Percentiles rank a stretch among this genome's conserved stretches.
phyloP scores from a whole-genome alignment of 106 monocot species.

The Ottelia alismoides region DNA sequence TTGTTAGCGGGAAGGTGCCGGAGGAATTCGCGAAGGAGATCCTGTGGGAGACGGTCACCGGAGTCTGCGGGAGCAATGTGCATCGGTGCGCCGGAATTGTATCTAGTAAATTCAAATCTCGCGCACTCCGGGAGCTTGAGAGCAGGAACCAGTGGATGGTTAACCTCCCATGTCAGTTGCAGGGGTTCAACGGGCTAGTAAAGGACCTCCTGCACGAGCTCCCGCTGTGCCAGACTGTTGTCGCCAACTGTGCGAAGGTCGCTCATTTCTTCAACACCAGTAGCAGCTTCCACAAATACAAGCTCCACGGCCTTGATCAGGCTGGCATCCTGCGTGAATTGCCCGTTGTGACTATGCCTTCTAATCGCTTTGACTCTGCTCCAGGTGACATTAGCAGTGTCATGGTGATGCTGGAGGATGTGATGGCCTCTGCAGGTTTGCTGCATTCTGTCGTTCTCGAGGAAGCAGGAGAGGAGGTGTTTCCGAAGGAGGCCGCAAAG shows the following conservation, averaged over 20 bases:
- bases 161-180: slow-evolving; percentile 54
- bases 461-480: slow-evolving; percentile 27
- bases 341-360: not conserved
- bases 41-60: slow-evolving; percentile 31
- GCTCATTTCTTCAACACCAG: slow-evolving; percentile 48
- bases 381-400: not conserved
- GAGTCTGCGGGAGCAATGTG: slow-evolving; percentile 5
- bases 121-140: slow-evolving; percentile 52
- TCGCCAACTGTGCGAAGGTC: slow-evolving; percentile 28
- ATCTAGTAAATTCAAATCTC: slow-evolving; percentile 12
- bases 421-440: slow-evolving; percentile 22
- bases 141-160: slow-evolving; percentile 58
- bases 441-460: slow-evolving; percentile 28
- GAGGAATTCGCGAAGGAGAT: slow-evolving; percentile 52
- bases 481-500: slow-evolving; percentile 24
- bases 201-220: slow-evolving; percentile 40
- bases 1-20: slow-evolving; percentile 20
- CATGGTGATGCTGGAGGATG: slow-evolving; percentile 43
- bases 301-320: slow-evolving; percentile 33
- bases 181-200: slow-evolving; percentile 42
- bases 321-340: slow-evolving; percentile 18
- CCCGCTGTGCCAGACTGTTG: slow-evolving; percentile 20
- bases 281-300: slow-evolving; percentile 27
- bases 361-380: not conserved
- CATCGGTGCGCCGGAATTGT: slow-evolving; percentile 18